phyloP scores from a whole-genome alignment of 139 green algal species.

The Chlamydomonas schloesseri region DNA sequence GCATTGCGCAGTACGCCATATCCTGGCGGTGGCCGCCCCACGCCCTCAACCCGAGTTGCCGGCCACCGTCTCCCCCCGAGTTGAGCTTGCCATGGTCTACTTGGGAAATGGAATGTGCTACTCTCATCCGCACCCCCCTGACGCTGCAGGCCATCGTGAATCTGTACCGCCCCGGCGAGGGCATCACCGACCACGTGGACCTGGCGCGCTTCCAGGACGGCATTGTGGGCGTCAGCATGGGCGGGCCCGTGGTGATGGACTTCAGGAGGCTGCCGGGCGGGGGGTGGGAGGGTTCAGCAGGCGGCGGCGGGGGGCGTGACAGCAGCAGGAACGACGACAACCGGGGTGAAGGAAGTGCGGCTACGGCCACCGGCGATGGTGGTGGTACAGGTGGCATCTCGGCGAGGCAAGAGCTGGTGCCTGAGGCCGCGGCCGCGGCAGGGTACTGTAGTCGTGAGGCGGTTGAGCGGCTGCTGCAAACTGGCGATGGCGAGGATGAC shows the following conservation, averaged over 20 bases:
- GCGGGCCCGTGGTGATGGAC: slow-evolving; percentile 18
- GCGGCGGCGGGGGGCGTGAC: neutral
- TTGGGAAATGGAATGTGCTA: too few species aligned
- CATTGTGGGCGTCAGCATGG: slow-evolving; percentile 23
- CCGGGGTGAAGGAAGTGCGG: neutral
- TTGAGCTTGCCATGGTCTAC: too few species aligned
- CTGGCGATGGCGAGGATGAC: too few species aligned
- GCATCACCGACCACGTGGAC: slow-evolving; percentile 63
- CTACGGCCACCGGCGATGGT: neutral
- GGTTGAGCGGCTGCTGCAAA: too few species aligned
- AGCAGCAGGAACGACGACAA: too few species aligned
- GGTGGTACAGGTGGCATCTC: neutral
- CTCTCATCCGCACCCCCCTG: too few species aligned
- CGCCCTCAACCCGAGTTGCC: too few species aligned
- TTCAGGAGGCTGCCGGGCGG: neutral
- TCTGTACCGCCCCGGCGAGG: slow-evolving; percentile 58
- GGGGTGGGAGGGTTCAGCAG: neutral
- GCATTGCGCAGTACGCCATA: too few species aligned
- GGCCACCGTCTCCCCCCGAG: too few species aligned
- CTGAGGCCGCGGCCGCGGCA: neutral
- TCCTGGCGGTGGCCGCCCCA: too few species aligned
- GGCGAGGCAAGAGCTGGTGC: neutral
- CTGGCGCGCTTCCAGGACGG: slow-evolving; percentile 54
- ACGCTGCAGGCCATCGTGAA: slow-evolving; percentile 54
- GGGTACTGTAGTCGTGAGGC: neutral